A percentile compares a stretch with the other conserved stretches of the same genome.
These are phyloP conservation scores for Xanthoceras sorbifolium DNA, from an alignment of 345 rosid genomes.

Conservation along the genomic window DNA sequence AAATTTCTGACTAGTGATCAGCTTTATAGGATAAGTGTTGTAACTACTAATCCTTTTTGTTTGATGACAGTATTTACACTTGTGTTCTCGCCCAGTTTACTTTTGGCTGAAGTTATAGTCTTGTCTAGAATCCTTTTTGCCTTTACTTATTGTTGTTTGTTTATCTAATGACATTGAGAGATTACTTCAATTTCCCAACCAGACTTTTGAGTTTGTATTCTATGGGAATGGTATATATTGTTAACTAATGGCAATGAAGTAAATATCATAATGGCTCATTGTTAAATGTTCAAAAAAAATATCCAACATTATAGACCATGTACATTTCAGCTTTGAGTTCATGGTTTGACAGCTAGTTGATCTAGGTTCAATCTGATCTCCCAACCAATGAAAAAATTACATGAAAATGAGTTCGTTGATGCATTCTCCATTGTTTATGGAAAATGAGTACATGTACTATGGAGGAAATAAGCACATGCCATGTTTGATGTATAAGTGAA, in stretches of 20 bases:
- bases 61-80: background rate
- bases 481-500: background rate
- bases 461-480: background rate
- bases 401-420: background rate
- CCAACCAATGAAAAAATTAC: too few species aligned
- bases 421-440: background rate
- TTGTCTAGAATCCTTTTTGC: background rate
- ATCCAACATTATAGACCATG: too few species aligned
- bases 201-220: too few species aligned
- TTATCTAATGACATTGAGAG: too few species aligned
- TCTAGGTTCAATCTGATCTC: too few species aligned
- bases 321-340: too few species aligned
- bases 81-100: background rate
- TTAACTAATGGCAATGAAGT: too few species aligned
- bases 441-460: background rate
- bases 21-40: slow-evolving; percentile 13
- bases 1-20: slow-evolving; percentile 11
- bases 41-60: slow-evolving; percentile 2
- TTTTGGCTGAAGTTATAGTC: background rate
- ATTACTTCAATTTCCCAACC: too few species aligned
- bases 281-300: too few species aligned
- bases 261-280: too few species aligned
- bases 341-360: too few species aligned
- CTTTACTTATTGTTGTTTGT: background rate
- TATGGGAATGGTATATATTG: too few species aligned